Base-by-base conservation (phyloP, 768 basidiomycete species). In the Suillus subaureus region DNA sequence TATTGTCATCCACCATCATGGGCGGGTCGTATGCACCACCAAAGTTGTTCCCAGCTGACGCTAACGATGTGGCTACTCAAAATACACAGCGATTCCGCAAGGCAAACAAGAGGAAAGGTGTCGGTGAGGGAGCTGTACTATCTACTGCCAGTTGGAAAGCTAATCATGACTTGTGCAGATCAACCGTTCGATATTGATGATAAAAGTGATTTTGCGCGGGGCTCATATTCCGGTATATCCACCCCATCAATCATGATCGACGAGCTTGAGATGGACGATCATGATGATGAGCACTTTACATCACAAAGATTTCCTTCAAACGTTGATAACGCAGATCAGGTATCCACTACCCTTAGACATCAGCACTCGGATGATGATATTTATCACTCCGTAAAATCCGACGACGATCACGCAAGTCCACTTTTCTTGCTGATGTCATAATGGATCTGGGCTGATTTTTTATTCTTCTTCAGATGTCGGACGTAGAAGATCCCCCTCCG, bases 391-490 rank as follows among this genome's bases (percentile, higher is more conserved):
- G 33, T 35, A 56, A 35, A 56, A 15, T 56, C 55, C 21, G n/a
- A 56, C 15, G 54, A 55, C 15, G 54, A 56, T 13, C 18, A 56
- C 15, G 55, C 35, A 56, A 56, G 55, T 56, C 9, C 4, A 55
- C 33, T 35, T 55, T 55, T 18, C 33, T 55, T 18, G 13, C 33
- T 35, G 55, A 15, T n/a, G 35, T 56, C 55, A 21, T 35, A 7
- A 43, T 43, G 42, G 33, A 55, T 56, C 12, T 33, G 6, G 33
- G 33, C 33, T 33, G 33, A 33, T 6, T 5, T 33, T 33, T 56
- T 33, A 21, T 55, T 35, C 33, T 55, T 56, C 21, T 12, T 47
- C 55, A 76, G 73, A 76, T 70, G 66, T 43, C 43, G 4, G 68
- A 68, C 51, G n/a, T 70, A 11, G 68, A 75, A 11, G 7, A 4